Conservation (phyloP, 805 yeast species). For the Hanseniaspora vineae region DNA sequence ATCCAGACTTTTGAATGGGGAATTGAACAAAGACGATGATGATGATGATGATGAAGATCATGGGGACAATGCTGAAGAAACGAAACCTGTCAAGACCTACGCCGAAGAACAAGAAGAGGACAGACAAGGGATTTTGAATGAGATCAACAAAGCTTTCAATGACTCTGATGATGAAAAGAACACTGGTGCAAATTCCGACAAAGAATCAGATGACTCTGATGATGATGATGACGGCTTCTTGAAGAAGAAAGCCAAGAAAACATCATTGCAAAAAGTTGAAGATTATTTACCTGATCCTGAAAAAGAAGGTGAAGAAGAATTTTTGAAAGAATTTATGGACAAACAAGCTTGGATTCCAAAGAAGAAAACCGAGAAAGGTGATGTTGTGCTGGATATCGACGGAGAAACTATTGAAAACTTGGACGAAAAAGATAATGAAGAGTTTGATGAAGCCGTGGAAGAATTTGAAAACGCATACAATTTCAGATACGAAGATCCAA, state of each 20-base stretch:
- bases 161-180: conserved; percentile 32
- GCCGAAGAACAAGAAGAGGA: conserved; percentile 61
- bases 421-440: conserved; percentile 57
- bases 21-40: conserved; percentile 40
- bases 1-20: conserved; percentile 61
- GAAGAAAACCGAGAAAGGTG: conserved; percentile 25
- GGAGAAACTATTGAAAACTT: conserved; percentile 14
- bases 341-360: conserved; percentile 85
- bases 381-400: conserved; percentile 34
- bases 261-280: conserved; percentile 19
- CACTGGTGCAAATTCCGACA: conserved; percentile 37
- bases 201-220: too few species aligned
- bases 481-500: conserved; percentile 88
- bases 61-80: too few species aligned
- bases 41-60: too few species aligned
- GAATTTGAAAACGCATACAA: conserved; percentile 85
- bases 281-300: conserved; percentile 31
- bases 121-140: conserved; percentile 56
- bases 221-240: conserved; percentile 36
- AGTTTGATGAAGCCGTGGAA: conserved; percentile 86
- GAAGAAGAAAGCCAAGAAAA: conserved; percentile 38
- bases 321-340: conserved; percentile 58
- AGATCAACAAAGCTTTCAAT: conserved; percentile 16
- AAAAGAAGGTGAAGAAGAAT: conserved; percentile 44
- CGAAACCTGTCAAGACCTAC: conserved; percentile 22